Evolutionary conservation across 2,329 filamentous ascomycete genomes (phyloP).

Genomic region (Cladobotryum protrusum): DNA sequence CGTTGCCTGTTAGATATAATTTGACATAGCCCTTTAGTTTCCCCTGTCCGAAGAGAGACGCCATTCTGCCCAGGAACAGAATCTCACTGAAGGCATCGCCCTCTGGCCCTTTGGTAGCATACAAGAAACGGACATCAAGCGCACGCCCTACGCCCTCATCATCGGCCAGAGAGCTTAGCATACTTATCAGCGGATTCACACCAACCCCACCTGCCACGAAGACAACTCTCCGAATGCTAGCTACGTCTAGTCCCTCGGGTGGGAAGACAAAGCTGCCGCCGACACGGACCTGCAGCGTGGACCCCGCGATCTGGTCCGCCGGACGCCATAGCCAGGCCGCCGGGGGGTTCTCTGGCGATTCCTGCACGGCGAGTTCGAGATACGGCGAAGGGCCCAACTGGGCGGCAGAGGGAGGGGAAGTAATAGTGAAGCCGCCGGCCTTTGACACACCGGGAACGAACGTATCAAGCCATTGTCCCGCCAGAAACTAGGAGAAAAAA

Average conservation of each 20-base stretch:
- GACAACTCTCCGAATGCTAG: slow-evolving; percentile 52
- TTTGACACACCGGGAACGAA: slow-evolving; percentile 62
- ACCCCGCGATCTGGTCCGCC: slow-evolving; percentile 47
- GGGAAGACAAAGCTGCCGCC: slow-evolving; percentile 81
- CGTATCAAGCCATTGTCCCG: slow-evolving; percentile 86
- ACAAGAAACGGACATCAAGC: slow-evolving; percentile 54
- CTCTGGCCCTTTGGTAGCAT: slow-evolving; percentile 43
- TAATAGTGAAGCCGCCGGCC: slow-evolving; percentile 84
- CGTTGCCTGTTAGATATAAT: slow-evolving; percentile 41
- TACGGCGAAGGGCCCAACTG: slow-evolving; percentile 39
- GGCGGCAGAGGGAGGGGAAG: slow-evolving; percentile 60
- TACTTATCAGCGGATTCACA: slow-evolving; percentile 74
- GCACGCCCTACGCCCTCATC: slow-evolving; percentile 7
- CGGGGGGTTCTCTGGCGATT: slow-evolving; percentile 62
- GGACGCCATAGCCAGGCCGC: slow-evolving; percentile 71
- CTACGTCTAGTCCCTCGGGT: slow-evolving; percentile 40
- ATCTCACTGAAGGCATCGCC: slow-evolving; percentile 28
- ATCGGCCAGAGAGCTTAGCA: slow-evolving; percentile 54
- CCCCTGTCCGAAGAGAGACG: slow-evolving; percentile 31
- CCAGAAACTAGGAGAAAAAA: slow-evolving; percentile 51
- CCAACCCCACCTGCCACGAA: slow-evolving; percentile 79
- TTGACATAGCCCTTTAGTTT: slow-evolving; percentile 35
- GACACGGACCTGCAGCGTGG: slow-evolving; percentile 59
- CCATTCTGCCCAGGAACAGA: slow-evolving; percentile 47
- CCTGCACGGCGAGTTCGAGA: slow-evolving; percentile 74